Percentiles rank a stretch among this genome's conserved stretches.
Evolutionary conservation across 306 rosid species (phyloP).

Genomic region (Sechiopsis laciniata): DNA sequence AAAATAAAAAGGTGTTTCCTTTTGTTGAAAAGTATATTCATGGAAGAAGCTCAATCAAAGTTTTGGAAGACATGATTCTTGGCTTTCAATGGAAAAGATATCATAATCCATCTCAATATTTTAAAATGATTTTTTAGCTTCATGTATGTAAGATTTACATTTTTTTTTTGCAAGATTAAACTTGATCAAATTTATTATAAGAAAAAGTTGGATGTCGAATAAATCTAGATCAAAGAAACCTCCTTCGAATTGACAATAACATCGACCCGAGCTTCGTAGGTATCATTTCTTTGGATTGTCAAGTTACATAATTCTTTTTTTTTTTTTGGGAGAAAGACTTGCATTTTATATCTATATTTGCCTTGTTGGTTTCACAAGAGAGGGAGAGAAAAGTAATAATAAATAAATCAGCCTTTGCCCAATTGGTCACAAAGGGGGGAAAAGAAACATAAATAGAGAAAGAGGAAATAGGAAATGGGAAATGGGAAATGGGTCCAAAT

Average conservation of each 20-base stretch:
- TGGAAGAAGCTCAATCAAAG: conserved; percentile 5
- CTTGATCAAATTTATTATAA: no score
- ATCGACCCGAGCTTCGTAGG: not conserved
- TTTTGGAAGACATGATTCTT: not conserved
- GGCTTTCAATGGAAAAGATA: not conserved
- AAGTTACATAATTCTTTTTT: not conserved
- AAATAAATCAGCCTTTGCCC: not conserved
- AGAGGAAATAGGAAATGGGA: no score
- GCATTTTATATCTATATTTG: not conserved
- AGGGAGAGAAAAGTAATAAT: not conserved
- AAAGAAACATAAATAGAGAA: not conserved
- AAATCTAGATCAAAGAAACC: not conserved
- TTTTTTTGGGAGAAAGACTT: not conserved
- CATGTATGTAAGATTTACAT: no score
- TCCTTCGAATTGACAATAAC: not conserved
- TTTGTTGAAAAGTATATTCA: conserved; percentile 10
- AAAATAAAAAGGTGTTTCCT: conserved; percentile 8
- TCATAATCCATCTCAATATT: not conserved
- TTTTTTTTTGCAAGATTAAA: no score
- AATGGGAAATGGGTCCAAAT: not conserved
- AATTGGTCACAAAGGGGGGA: not conserved
- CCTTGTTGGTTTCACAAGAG: not conserved
- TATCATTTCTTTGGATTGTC: not conserved
- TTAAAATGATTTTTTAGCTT: not conserved
- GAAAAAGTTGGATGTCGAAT: not conserved